These are phyloP conservation scores for Chaetomiaceae sp. DNA, from an alignment of 2,329 filamentous ascomycete genomes.

Conservation along the genomic window DNA sequence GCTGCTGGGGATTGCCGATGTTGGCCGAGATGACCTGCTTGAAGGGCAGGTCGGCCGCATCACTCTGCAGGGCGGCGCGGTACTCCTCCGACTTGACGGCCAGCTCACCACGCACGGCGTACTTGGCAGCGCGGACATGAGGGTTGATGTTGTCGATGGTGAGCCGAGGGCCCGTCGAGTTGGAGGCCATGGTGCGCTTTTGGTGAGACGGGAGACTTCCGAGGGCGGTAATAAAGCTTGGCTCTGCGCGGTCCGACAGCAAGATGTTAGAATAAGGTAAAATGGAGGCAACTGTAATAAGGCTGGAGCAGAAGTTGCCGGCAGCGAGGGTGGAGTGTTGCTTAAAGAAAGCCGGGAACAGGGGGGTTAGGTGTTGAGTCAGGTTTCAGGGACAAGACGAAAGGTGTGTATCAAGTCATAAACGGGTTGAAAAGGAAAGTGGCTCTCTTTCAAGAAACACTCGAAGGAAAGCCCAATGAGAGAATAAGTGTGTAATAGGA, in stretches of 20 bases:
- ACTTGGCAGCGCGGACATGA: slow-evolving; percentile 80
- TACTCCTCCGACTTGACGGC: slow-evolving; percentile 91
- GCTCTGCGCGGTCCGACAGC: slow-evolving; percentile 12
- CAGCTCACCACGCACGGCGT: slow-evolving; percentile 93
- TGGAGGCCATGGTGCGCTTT: slow-evolving; percentile 35
- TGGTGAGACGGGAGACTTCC: slow-evolving; percentile 18
- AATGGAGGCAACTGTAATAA: slow-evolving; percentile 19
- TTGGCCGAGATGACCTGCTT: slow-evolving; percentile 91
- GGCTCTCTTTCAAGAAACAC: too few species aligned
- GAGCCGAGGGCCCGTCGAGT: slow-evolving; percentile 47
- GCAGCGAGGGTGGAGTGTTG: slow-evolving; percentile 18
- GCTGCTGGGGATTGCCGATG: slow-evolving; percentile 97
- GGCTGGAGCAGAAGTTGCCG: slow-evolving; percentile 19
- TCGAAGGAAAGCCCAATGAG: background rate
- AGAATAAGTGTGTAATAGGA: too few species aligned
- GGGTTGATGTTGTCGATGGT: slow-evolving; percentile 88
- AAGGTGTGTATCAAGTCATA: background rate
- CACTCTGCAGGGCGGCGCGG: slow-evolving; percentile 65
- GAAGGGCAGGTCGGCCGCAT: slow-evolving; percentile 67
- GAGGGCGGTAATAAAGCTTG: slow-evolving; percentile 7
- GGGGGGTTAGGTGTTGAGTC: background rate
- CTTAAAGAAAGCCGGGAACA: slow-evolving; percentile 11
- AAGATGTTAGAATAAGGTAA: slow-evolving; percentile 17
- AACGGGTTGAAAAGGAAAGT: too few species aligned
- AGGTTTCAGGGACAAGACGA: background rate